Evolutionary conservation across 805 yeast species (phyloP), one percentile per base, ranked within the genome.

Genomic region (Cyberlindnera galapagoensis): DNA sequence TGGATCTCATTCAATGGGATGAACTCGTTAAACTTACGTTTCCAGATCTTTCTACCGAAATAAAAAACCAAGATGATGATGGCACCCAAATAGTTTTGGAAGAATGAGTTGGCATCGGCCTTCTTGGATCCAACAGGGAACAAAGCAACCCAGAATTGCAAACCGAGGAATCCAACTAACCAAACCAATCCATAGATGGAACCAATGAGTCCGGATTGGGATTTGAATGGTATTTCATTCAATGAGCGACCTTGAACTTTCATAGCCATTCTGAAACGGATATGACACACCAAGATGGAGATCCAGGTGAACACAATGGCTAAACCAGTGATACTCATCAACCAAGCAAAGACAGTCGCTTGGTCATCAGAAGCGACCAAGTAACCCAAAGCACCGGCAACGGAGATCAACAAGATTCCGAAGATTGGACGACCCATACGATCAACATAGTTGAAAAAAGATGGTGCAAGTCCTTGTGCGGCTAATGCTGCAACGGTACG

Each of bases 1-100:
- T 76, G 82, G 44, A 79, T 69, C 21, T 72, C 70, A 26, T 53
- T 45, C 21, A 71, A 61, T 28, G 63, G 62, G 36, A 68, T 54
- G 46, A 63, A 66, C 12, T 62, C 49, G 19, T 50, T 46, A 58
- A 65, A 63, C 44, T 62, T 61, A 39, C 61, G 60, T 26, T 54
- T 54, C 65, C 65, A 68, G 9, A 62, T 10, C 43, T 67, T 68
- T 52, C 68, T 69, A 18, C 55, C 64, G 12, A 59, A 5, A 46
- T 61, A 69, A 31, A 57, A 57, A 2, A 44, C 48, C 1, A 67
- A 15, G 34, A 67, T 52, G 17, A 69, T 62, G 9, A 66, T 57
- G 15, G 61, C 62, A 24, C 71, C 70, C 31, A 69, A 49, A 38
- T 61, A 65, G 9, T 55, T 44, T 42, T 58, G 53, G 47, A 69